Evolutionary conservation across 1,284 basidiomycete species (phyloP), one percentile per base, ranked within the genome.

Genomic region (Heterobasidion occidentale): DNA sequence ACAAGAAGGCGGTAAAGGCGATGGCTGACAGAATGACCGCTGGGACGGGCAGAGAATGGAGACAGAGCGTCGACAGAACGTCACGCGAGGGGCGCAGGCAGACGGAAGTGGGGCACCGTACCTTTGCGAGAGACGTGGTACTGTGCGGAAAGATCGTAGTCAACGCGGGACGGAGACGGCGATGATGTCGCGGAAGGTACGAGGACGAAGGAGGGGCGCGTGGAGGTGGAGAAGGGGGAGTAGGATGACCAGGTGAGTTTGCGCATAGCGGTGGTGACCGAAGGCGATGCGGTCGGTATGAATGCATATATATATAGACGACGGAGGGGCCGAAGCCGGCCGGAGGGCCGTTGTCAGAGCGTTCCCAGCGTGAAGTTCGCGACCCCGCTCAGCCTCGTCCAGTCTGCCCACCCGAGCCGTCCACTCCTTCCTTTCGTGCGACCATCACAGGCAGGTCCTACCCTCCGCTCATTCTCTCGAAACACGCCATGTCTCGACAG

Each of bases 91-190:
- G 27, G 27, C 27, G 27, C 27, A 27, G 27, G 27, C 27, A 17
- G 38, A 12, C n/a, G 27, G 8, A 44, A 46, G n/a, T 51, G n/a
- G 14, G 42, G 44, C 42, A 35, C 17, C 38, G 45, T 59, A 62
- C 60, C 58, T 62, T 48, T 46, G 38, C 58, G 60, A 27, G 61
- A 46, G 34, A 62, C 14, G 12, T 48, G 56, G 55, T 62, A 62
- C 7, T 27, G 9, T 51, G 46, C 46, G 52, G 56, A n/a, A 34
- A 49, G 35, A 14, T 17, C 38, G 27, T 44, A 27, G 38, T 42
- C 38, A 8, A 42, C 11, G n/a, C n/a, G 11, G 38, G 38, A 42
- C 11, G 12, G 38, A 42, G 38, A 42, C 27, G 38, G 11, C 38
- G 11, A 17, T 9, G 51, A 36, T 14, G 17, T 20, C 11, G 17